phyloP scores from a whole-genome alignment of 306 rosid species.

The Glycyrrhiza uralensis region DNA sequence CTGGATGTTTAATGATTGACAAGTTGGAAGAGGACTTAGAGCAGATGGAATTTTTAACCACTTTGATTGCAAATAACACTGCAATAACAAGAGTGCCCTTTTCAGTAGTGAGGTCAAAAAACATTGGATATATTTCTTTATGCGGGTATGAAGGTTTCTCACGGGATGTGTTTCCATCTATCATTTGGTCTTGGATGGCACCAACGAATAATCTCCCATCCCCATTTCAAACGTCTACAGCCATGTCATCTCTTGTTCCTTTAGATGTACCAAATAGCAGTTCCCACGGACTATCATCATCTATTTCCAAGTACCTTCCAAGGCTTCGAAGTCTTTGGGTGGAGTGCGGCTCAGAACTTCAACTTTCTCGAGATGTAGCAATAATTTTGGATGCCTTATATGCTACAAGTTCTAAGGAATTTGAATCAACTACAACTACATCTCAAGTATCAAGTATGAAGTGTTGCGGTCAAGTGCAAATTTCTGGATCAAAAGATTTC shows the following conservation, averaged over 20 bases:
- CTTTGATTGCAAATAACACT: slow-evolving; percentile 33
- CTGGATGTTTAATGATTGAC: slow-evolving; percentile 31
- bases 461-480: neutral
- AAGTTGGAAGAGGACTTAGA: slow-evolving; percentile 28
- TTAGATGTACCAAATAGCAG: neutral
- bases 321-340: slow-evolving; percentile 11
- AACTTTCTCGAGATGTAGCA: neutral
- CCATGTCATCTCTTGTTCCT: neutral
- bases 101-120: neutral
- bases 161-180: slow-evolving; percentile 21
- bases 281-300: neutral
- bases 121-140: slow-evolving; percentile 29
- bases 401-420: neutral
- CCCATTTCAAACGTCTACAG: neutral
- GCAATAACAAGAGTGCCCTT: slow-evolving; percentile 29
- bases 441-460: neutral
- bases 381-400: slow-evolving; percentile 4
- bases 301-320: neutral
- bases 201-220: slow-evolving; percentile 14
- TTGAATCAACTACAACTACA: neutral
- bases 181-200: slow-evolving; percentile 29
- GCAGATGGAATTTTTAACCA: slow-evolving; percentile 23
- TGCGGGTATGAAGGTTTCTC: slow-evolving; percentile 31
- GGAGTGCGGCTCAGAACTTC: neutral
- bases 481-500: neutral